phyloP scores from a whole-genome alignment of 306 rosid genomes.

The Oemleria cerasiformis region DNA sequence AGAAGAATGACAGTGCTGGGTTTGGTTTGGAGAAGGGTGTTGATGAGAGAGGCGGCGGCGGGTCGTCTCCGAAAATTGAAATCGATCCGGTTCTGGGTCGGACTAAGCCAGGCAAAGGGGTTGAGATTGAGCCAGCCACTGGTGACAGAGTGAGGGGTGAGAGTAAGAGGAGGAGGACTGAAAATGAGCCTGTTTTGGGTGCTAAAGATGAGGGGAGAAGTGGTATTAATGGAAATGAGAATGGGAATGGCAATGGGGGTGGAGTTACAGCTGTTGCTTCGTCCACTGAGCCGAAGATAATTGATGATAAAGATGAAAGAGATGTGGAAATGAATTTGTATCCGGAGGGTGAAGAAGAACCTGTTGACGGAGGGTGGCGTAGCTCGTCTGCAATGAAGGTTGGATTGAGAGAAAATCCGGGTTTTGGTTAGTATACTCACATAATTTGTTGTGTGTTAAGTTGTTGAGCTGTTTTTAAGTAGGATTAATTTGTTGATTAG shows the following conservation, averaged over 20 bases:
- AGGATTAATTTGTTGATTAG: not conserved
- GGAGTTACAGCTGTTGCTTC: constrained; percentile 42
- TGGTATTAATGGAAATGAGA: constrained; percentile 32
- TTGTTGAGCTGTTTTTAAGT: not conserved
- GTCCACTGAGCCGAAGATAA: constrained; percentile 39
- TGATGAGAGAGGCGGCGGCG: constrained; percentile 44
- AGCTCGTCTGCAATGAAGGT: constrained; percentile 50
- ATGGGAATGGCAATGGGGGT: constrained; percentile 34
- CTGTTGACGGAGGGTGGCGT: constrained; percentile 42
- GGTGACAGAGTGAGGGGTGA: constrained; percentile 32
- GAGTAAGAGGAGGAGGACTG: constrained; percentile 34
- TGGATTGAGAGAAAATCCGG: constrained; percentile 68
- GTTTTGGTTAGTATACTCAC: constrained; percentile 53
- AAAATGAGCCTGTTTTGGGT: constrained; percentile 37
- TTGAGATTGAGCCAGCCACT: constrained; percentile 55
- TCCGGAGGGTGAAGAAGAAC: constrained; percentile 48
- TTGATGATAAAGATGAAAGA: constrained; percentile 29
- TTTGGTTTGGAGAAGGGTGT: constrained; percentile 50
- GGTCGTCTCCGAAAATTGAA: constrained; percentile 78
- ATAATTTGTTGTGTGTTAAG: not conserved
- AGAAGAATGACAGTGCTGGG: constrained; percentile 43
- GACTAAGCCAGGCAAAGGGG: constrained; percentile 43
- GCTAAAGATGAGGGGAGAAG: constrained; percentile 37
- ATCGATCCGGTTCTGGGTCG: constrained; percentile 77
- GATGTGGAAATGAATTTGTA: constrained; percentile 41